Conservation (phyloP, 306 rosid species). For the Argentina anserina region DNA sequence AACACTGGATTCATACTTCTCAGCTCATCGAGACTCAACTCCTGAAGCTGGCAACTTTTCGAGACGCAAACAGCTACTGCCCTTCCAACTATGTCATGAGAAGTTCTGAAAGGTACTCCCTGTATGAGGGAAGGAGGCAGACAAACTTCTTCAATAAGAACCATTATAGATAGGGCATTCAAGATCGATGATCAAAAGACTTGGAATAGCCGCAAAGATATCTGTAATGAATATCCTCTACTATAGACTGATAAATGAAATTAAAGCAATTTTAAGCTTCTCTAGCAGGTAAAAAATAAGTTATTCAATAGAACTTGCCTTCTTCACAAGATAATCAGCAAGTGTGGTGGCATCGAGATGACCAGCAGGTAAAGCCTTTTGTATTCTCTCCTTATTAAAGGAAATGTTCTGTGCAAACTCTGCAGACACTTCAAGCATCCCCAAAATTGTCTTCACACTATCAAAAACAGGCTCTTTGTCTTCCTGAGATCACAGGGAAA, state of each 20-base stretch:
- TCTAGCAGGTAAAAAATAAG: conserved; percentile 11
- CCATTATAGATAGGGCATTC: no score
- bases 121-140: conserved; percentile 32
- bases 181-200: background rate
- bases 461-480: conserved; percentile 97
- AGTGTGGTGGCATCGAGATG: conserved; percentile 98
- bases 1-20: conserved; percentile 52
- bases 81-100: conserved; percentile 89
- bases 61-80: conserved; percentile 70
- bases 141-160: conserved; percentile 8
- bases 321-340: conserved; percentile 95
- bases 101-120: conserved; percentile 93
- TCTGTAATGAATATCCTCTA: background rate
- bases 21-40: conserved; percentile 68
- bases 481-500: conserved; percentile 49
- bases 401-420: conserved; percentile 85
- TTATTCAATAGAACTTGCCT: conserved; percentile 45
- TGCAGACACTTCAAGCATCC: conserved; percentile 96
- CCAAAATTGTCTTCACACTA: conserved; percentile 84
- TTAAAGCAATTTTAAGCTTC: background rate
- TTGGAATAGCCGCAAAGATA: background rate
- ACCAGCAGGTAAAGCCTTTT: conserved; percentile 84
- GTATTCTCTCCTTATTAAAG: conserved; percentile 73
- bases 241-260: background rate
- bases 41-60: conserved; percentile 63